Evolutionary conservation across 148 eudicot genomes (phyloP), one percentile per base, ranked within the genome.

Genomic region (Nepenthes mirabilis): DNA sequence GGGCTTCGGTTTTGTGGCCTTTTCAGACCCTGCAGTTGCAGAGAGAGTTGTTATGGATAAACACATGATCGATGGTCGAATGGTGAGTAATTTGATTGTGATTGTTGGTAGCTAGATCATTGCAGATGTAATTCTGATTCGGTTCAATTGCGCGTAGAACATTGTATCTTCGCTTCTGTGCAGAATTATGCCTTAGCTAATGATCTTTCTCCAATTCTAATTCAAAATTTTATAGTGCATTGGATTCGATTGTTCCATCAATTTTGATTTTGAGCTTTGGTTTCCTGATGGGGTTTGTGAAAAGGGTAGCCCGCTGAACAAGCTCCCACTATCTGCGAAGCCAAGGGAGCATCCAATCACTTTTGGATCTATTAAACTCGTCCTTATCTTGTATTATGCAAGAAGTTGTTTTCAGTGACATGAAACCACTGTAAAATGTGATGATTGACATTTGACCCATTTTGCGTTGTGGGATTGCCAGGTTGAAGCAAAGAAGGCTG

Each of bases 401-500:
- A 23, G 23, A 23, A 23, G 23, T 23, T 23, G 23, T 23, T 23
- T 23, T 23, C 23, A 23, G 23, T 23, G 23, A 45, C 6, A 11
- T 14, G 56, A 6, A 52, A 6, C 8, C 43, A 36, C 14, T 47
- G 36, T 2, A 32, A 33, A 8, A 62, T 45, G 11, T 49, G 52
- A 11, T 23, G 11, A 2, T 49, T 49, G 10, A 49, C 52, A 49
- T 49, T 49, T 11, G 52, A 49, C 14, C 10, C 23, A 23, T 23
- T 23, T 23, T 23, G 23, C 23, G n/a, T 10, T 49, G 10, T 10
- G 9, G 14, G 10, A 36, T 52, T 63, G 34, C 36, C 75, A 90
- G 97, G 94, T 90, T 60, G 97, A 90, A 75, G 97, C 97, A 65
- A 90, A 90, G 70, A 90, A 75, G 69, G 97, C 90, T 36, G 90